phyloP scores from a whole-genome alignment of 345 rosid species.

The Eucalyptus microcorys region DNA sequence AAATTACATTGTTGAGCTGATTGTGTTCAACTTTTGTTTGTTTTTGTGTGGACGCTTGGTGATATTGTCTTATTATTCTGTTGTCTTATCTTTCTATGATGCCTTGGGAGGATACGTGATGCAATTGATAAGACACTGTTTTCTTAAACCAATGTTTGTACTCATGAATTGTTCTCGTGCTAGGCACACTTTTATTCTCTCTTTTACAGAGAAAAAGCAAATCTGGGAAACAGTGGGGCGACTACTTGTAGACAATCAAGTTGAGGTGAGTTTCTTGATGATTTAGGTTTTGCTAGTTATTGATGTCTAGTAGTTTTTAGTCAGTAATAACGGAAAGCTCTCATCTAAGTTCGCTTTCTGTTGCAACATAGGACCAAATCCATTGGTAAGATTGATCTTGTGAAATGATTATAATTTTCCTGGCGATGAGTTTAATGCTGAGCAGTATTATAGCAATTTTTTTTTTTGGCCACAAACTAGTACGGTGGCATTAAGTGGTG shows the following conservation, averaged over 20 bases:
- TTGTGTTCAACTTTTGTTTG: not conserved
- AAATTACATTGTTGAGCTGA: not conserved
- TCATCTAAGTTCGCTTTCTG: not conserved
- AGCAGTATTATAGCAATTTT: not conserved
- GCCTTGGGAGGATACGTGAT: not conserved
- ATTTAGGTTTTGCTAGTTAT: not conserved
- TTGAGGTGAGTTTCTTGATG: slow-evolving; percentile 58
- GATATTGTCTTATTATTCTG: not conserved
- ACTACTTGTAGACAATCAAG: slow-evolving; percentile 87
- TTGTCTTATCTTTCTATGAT: not conserved
- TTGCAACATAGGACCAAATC: not conserved
- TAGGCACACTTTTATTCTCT: slow-evolving; percentile 90
- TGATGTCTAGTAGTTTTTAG: not conserved
- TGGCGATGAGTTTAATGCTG: not conserved
- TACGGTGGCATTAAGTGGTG: not conserved
- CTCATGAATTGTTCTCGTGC: not conserved
- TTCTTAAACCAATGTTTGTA: not conserved
- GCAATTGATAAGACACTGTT: not conserved
- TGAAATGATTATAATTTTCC: not conserved
- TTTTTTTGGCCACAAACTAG: not conserved
- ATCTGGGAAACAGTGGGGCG: slow-evolving; percentile 80
- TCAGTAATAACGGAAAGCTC: not conserved
- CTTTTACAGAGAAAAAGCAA: slow-evolving; percentile 50
- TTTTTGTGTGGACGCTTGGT: not conserved
- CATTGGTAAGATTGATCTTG: not conserved